Percentiles rank a stretch among this genome's conserved stretches.
phyloP scores from a whole-genome alignment of 768 basidiomycete species.

The Podaxis sp. region DNA sequence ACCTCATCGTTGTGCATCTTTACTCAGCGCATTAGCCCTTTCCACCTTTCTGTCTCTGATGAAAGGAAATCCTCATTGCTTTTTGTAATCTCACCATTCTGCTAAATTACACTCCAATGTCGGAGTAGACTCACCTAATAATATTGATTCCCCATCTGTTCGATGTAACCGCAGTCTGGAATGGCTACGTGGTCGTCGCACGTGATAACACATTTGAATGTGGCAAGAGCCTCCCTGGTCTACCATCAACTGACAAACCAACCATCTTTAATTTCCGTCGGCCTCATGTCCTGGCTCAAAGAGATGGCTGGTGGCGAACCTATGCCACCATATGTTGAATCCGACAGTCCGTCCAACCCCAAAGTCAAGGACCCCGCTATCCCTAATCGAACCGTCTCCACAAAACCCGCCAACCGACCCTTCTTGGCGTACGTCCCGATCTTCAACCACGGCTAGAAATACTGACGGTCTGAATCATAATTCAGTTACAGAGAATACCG shows the following conservation, averaged over 20 bases:
- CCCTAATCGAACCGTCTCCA: conserved; percentile 69
- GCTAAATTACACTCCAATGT: conserved; percentile 10
- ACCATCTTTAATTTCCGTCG: conserved; percentile 13
- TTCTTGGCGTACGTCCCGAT: conserved; percentile 62
- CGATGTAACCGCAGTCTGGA: neutral
- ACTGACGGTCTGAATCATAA: conserved; percentile 17
- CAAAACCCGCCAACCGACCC: conserved; percentile 82
- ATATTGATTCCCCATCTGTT: neutral
- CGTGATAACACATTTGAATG: conserved; percentile 1
- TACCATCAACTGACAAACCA: neutral
- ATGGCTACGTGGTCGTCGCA: neutral
- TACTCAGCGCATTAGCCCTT: conserved; percentile 6
- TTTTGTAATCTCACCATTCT: conserved; percentile 8
- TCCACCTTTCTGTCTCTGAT: neutral
- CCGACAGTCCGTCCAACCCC: conserved; percentile 40
- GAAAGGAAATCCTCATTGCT: conserved; percentile 1
- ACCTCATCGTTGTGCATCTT: conserved; percentile 10
- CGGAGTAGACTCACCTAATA: conserved; percentile 9
- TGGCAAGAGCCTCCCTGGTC: neutral
- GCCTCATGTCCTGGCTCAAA: conserved; percentile 65
- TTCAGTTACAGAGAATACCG: conserved; percentile 67
- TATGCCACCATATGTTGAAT: conserved; percentile 35
- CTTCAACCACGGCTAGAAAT: neutral
- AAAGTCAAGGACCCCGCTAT: conserved; percentile 64
- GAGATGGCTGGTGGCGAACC: conserved; percentile 40